phyloP scores from a whole-genome alignment of 495 filamentous ascomycete genomes.

The Podospora sp. region DNA sequence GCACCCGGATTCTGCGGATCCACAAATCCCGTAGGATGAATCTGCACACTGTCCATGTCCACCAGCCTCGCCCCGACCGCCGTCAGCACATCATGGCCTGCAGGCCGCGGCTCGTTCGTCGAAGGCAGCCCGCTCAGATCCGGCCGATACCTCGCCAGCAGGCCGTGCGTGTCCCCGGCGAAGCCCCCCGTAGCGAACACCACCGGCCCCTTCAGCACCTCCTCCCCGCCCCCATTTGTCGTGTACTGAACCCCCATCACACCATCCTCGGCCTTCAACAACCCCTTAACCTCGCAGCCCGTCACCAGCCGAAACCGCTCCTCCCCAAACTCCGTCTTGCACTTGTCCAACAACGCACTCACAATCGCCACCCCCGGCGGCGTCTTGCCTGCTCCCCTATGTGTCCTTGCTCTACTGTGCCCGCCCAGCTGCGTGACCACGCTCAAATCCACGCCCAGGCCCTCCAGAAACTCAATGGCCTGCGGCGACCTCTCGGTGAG shows the following conservation, averaged over 20 bases:
- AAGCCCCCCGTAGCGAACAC: constrained; percentile 62
- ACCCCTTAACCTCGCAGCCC: constrained; percentile 46
- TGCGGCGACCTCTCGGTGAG: constrained; percentile 44
- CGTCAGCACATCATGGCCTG: constrained; percentile 50
- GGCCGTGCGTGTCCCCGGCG: constrained; percentile 57
- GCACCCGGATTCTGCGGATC: constrained; percentile 55
- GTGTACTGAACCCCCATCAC: constrained; percentile 44
- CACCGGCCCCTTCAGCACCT: constrained; percentile 52
- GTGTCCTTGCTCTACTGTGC: constrained; percentile 56
- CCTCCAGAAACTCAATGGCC: constrained; percentile 56
- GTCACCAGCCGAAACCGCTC: constrained; percentile 50
- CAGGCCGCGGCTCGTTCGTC: constrained; percentile 59
- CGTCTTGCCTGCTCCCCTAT: constrained; percentile 51
- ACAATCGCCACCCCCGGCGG: constrained; percentile 60
- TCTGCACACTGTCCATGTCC: constrained; percentile 62
- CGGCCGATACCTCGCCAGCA: constrained; percentile 56
- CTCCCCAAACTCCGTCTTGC: constrained; percentile 42
- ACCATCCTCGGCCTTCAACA: constrained; percentile 33
- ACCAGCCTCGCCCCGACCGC: constrained; percentile 52
- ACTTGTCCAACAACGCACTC: constrained; percentile 46
- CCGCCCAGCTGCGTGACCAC: constrained; percentile 58
- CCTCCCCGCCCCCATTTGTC: not conserved
- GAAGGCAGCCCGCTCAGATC: constrained; percentile 60
- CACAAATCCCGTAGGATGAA: constrained; percentile 72
- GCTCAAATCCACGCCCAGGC: constrained; percentile 56